phyloP scores from a whole-genome alignment of 1,284 basidiomycete genomes.

The Ceratobasidium papillatum region DNA sequence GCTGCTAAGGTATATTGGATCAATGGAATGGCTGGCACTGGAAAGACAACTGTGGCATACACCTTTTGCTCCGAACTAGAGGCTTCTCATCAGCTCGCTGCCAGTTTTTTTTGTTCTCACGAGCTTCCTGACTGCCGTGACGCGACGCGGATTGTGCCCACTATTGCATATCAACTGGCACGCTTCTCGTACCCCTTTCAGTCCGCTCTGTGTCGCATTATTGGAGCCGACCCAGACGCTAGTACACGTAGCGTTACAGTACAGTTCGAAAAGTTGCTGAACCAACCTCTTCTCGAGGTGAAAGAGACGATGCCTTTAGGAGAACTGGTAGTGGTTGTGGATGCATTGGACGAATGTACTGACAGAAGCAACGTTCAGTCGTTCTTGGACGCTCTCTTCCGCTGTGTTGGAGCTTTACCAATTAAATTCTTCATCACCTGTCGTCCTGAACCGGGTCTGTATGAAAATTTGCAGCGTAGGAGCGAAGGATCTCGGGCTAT shows the following conservation, averaged over 20 bases:
- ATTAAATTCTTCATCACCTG: conserved; percentile 12
- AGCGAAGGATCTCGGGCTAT: background rate
- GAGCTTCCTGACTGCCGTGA: background rate
- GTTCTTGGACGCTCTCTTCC: background rate
- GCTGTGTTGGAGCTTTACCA: background rate
- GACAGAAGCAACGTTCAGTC: background rate
- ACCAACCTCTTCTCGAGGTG: background rate
- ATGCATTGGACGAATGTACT: conserved; percentile 14
- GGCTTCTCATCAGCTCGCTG: background rate
- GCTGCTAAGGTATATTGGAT: background rate
- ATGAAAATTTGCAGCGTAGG: background rate
- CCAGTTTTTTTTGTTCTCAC: conserved; percentile 11
- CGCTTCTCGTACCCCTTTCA: background rate
- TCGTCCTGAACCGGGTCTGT: conserved; percentile 33
- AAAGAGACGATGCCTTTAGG: background rate
- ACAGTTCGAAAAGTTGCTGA: conserved; percentile 8
- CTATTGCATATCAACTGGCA: conserved; percentile 14
- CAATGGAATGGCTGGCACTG: conserved; percentile 1
- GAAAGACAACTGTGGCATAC: background rate
- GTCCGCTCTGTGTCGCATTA: background rate
- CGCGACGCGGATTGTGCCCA: background rate
- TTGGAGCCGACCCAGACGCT: background rate
- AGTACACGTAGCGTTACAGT: background rate
- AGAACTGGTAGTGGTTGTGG: background rate
- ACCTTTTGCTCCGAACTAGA: background rate